phyloP scores from a whole-genome alignment of 2,329 filamentous ascomycete genomes.

The Plectosphaerella plurivora region DNA sequence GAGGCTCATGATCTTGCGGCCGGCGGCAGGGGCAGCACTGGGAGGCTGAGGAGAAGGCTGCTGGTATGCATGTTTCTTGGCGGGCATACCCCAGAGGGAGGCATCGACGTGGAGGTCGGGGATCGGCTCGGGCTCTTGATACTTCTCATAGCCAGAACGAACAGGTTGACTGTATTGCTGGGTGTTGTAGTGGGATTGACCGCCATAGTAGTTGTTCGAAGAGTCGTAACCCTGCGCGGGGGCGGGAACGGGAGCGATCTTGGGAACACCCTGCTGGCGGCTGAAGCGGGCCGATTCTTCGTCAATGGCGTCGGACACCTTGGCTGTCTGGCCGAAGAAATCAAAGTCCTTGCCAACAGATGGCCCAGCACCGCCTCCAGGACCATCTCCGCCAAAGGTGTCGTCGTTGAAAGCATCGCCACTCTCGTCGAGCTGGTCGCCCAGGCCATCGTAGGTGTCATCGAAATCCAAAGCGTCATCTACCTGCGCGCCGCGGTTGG shows the following conservation, averaged over 20 bases:
- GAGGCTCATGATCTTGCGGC: slow-evolving; percentile 85
- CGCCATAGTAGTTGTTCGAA: slow-evolving; percentile 22
- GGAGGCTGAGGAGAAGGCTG: slow-evolving; percentile 22
- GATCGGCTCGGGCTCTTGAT: slow-evolving; percentile 76
- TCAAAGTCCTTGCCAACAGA: slow-evolving; percentile 89
- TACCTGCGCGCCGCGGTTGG: slow-evolving; percentile 56
- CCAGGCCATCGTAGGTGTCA: slow-evolving; percentile 93
- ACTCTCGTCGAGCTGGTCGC: slow-evolving; percentile 83
- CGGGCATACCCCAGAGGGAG: slow-evolving; percentile 80
- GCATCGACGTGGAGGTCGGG: slow-evolving; percentile 90
- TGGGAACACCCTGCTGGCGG: slow-evolving; percentile 45
- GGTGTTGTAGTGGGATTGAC: slow-evolving; percentile 25
- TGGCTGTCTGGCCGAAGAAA: slow-evolving; percentile 89
- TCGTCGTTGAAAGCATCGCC: slow-evolving; percentile 96
- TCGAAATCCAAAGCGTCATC: slow-evolving; percentile 73
- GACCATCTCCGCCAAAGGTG: slow-evolving; percentile 61
- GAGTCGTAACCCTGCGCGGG: slow-evolving; percentile 17
- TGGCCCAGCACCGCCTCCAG: slow-evolving; percentile 26
- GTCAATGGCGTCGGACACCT: slow-evolving; percentile 78
- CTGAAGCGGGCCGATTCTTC: slow-evolving; percentile 86
- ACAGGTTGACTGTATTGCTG: slow-evolving; percentile 43
- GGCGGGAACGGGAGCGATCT: slow-evolving; percentile 22
- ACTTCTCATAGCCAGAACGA: slow-evolving; percentile 86
- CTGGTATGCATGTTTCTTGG: slow-evolving; percentile 45
- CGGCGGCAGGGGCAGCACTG: slow-evolving; percentile 24